A percentile compares a stretch with the other conserved stretches of the same genome.
Conservation (phyloP, 176 grass and related monocot species). For the Saccharum spontaneum region DNA sequence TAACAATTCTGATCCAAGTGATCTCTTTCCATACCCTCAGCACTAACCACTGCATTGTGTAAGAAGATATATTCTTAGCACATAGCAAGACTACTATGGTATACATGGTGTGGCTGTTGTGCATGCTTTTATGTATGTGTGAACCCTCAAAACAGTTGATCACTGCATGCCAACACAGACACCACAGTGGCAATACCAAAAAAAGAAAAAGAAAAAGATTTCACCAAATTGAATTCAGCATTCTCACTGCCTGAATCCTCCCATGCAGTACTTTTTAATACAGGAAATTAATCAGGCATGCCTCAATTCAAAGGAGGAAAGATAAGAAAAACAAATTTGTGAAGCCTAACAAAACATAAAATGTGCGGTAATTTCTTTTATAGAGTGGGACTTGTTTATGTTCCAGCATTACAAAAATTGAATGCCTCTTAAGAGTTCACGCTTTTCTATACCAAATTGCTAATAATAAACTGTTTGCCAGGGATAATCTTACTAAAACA, state of each 20-base stretch:
- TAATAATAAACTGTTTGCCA: neutral
- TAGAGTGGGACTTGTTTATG: neutral
- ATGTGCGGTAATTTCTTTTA: neutral
- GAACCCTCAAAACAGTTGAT: slow-evolving; percentile 8
- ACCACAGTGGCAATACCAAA: neutral
- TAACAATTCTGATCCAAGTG: neutral
- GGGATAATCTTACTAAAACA: neutral
- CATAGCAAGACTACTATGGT: neutral
- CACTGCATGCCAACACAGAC: neutral
- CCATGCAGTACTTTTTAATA: neutral
- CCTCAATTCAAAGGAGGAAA: neutral
- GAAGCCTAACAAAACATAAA: slow-evolving; percentile 6
- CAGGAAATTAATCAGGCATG: neutral
- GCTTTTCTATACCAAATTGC: neutral
- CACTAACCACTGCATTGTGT: neutral
- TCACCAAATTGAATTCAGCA: slow-evolving; percentile 13
- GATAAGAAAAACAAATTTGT: neutral
- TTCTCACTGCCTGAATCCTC: neutral
- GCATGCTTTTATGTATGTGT: neutral
- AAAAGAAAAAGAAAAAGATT: neutral
- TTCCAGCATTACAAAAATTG: neutral
- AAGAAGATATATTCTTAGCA: neutral
- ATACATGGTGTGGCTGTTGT: neutral
- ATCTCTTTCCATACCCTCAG: neutral
- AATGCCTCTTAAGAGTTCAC: neutral